Evolutionary conservation across 192 early-diverging fungal species (phyloP).

Genomic region (Podila verticillata): DNA sequence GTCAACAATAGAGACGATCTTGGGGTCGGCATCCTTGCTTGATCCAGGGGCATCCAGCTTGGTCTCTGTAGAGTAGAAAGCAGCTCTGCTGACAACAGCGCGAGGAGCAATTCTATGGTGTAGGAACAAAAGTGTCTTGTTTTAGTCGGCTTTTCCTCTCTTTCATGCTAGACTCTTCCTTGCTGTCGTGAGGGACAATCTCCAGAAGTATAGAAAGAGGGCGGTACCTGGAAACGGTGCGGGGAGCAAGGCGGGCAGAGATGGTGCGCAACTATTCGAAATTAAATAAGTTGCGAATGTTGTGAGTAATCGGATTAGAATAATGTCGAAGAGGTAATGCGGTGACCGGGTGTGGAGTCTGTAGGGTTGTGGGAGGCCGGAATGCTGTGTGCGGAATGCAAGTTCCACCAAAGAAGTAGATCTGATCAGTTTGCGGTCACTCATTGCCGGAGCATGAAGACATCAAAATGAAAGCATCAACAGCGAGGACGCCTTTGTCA

Average conservation of each 20-base stretch:
- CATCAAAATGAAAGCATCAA: too few relatives aligned
- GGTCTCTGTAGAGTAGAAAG: slow-evolving; percentile 42
- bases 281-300: neutral
- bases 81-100: slow-evolving; percentile 43
- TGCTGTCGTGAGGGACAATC: neutral
- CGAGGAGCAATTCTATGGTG: slow-evolving; percentile 37
- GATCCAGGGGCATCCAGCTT: slow-evolving; percentile 73
- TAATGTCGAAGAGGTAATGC: neutral
- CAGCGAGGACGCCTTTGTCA: too few relatives aligned
- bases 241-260: slow-evolving; percentile 38
- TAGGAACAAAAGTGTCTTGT: neutral
- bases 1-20: slow-evolving; percentile 88
- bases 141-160: too few relatives aligned
- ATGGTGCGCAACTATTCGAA: slow-evolving; percentile 30
- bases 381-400: too few relatives aligned
- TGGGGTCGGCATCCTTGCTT: slow-evolving; percentile 64
- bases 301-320: neutral
- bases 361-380: too few relatives aligned
- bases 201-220: neutral
- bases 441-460: too few relatives aligned
- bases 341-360: too few relatives aligned
- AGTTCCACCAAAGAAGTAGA: too few relatives aligned
- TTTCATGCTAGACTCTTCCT: neutral
- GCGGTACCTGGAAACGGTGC: slow-evolving; percentile 31
- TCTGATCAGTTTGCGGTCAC: too few relatives aligned